A percentile compares a stretch with the other conserved stretches of the same genome.
These are phyloP conservation scores for Lathyrus tuberosus DNA, from an alignment of 306 rosid genomes.

Conservation along the genomic window DNA sequence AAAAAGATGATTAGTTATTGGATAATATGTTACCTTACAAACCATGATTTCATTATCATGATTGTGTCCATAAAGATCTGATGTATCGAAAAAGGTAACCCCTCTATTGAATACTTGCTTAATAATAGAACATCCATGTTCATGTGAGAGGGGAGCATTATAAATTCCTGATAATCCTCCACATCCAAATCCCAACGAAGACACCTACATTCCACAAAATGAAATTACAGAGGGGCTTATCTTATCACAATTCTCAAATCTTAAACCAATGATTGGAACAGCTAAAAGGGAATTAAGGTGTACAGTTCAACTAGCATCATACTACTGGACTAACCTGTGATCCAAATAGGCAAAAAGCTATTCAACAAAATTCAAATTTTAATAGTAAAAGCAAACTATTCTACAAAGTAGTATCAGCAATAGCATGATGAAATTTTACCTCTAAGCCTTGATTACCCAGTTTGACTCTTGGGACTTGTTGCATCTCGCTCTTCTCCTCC, in stretches of 20 bases:
- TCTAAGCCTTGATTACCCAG: conserved; percentile 78
- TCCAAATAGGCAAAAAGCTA: too few species aligned
- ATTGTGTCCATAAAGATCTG: conserved; percentile 63
- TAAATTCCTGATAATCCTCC: conserved; percentile 68
- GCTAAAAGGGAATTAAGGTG: too few species aligned
- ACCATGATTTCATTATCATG: conserved; percentile 75
- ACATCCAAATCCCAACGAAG: conserved; percentile 88
- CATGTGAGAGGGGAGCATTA: conserved; percentile 68
- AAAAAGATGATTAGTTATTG: conserved; percentile 14
- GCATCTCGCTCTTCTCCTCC: conserved; percentile 51
- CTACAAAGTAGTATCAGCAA: too few species aligned
- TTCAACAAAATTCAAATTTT: too few species aligned
- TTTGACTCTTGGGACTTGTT: conserved; percentile 59
- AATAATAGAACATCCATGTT: conserved; percentile 65
- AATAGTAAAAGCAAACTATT: too few species aligned
- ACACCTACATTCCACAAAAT: conserved; percentile 55
- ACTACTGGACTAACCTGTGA: too few species aligned
- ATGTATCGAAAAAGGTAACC: conserved; percentile 72
- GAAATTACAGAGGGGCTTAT: neutral
- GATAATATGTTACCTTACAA: conserved; percentile 57
- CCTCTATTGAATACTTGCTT: conserved; percentile 69
- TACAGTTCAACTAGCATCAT: too few species aligned
- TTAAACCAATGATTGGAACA: too few species aligned
- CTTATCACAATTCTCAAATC: too few species aligned
- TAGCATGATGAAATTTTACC: conserved; percentile 42